These are phyloP conservation scores for Acmispon strigosus DNA, from an alignment of 306 rosid species.

Conservation along the genomic window DNA sequence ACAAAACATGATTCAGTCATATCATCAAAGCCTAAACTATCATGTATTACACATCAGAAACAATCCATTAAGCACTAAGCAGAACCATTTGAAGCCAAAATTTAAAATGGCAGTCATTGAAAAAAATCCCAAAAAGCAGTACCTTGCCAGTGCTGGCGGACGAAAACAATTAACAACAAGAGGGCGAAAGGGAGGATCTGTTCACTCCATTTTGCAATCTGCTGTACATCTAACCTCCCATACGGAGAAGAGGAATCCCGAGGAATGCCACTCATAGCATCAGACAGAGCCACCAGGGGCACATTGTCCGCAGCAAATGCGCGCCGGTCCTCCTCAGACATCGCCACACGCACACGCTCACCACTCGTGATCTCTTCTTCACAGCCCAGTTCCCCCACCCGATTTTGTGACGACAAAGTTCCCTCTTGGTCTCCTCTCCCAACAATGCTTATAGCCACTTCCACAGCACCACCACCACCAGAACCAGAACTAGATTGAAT, in stretches of 20 bases:
- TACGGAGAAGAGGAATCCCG: background rate
- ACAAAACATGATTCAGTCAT: background rate
- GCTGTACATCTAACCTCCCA: slow-evolving; percentile 64
- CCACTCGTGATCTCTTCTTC: slow-evolving; percentile 23
- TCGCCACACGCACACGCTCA: background rate
- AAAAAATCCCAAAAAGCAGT: background rate
- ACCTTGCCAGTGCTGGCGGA: slow-evolving; percentile 93
- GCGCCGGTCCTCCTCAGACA: slow-evolving; percentile 18
- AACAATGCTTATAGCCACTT: slow-evolving; percentile 57
- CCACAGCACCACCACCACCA: slow-evolving; percentile 36
- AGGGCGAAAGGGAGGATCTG: slow-evolving; percentile 81
- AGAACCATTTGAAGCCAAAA: background rate
- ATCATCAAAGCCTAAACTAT: slow-evolving; percentile 5
- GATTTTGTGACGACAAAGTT: slow-evolving; percentile 17
- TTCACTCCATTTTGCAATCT: slow-evolving; percentile 66
- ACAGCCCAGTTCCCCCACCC: slow-evolving; percentile 22
- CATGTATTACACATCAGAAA: background rate
- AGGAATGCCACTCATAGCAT: background rate
- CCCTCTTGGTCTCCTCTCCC: slow-evolving; percentile 39
- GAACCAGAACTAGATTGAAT: background rate
- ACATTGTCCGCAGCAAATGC: slow-evolving; percentile 36
- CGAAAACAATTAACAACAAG: slow-evolving; percentile 67
- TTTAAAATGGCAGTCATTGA: background rate
- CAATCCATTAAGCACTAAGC: background rate
- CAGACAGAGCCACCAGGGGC: slow-evolving; percentile 31